Percentiles rank a stretch among this genome's conserved stretches.
phyloP scores from a whole-genome alignment of 2,329 filamentous ascomycete species.

The Diaporthe amygdali region DNA sequence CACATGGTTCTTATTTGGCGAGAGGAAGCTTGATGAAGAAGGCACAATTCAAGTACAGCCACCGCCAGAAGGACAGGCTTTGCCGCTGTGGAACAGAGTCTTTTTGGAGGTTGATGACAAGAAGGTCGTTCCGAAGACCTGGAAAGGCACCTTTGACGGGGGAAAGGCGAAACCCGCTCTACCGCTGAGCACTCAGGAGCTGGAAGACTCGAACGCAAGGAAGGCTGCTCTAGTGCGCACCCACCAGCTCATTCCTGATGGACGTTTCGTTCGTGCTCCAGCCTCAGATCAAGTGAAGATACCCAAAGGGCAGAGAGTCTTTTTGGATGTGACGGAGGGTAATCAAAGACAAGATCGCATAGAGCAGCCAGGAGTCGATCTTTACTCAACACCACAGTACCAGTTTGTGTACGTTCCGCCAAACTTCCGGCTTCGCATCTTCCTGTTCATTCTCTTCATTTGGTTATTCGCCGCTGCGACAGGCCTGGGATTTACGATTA shows the following conservation, averaged over 20 bases:
- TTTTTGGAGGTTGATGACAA: slow-evolving; percentile 53
- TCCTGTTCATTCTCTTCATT: slow-evolving; percentile 84
- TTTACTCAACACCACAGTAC: slow-evolving; percentile 66
- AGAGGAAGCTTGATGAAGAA: slow-evolving; percentile 82
- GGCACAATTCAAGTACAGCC: slow-evolving; percentile 61
- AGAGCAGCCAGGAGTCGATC: slow-evolving; percentile 55
- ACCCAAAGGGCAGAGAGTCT: slow-evolving; percentile 81
- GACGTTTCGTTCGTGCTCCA: slow-evolving; percentile 87
- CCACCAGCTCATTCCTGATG: slow-evolving; percentile 68
- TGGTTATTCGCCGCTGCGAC: slow-evolving; percentile 93
- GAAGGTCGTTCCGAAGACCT: slow-evolving; percentile 58
- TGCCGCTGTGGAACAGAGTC: slow-evolving; percentile 46
- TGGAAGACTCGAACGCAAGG: slow-evolving; percentile 40
- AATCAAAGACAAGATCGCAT: slow-evolving; percentile 71
- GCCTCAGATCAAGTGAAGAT: slow-evolving; percentile 95
- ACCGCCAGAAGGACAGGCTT: slow-evolving; percentile 36
- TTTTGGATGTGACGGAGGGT: slow-evolving; percentile 74
- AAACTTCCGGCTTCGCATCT: slow-evolving; percentile 79
- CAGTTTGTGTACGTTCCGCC: slow-evolving; percentile 83
- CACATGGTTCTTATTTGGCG: slow-evolving; percentile 92
- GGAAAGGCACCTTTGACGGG: slow-evolving; percentile 60
- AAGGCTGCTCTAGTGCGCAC: slow-evolving; percentile 54
- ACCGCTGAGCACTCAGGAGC: slow-evolving; percentile 41
- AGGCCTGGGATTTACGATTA: slow-evolving; percentile 82
- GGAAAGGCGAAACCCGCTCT: slow-evolving; percentile 49